A percentile compares a stretch with the other conserved stretches of the same genome.
These are phyloP conservation scores for Apiotrichum brassicae DNA, from an alignment of 1,284 basidiomycete species.

Conservation along the genomic window DNA sequence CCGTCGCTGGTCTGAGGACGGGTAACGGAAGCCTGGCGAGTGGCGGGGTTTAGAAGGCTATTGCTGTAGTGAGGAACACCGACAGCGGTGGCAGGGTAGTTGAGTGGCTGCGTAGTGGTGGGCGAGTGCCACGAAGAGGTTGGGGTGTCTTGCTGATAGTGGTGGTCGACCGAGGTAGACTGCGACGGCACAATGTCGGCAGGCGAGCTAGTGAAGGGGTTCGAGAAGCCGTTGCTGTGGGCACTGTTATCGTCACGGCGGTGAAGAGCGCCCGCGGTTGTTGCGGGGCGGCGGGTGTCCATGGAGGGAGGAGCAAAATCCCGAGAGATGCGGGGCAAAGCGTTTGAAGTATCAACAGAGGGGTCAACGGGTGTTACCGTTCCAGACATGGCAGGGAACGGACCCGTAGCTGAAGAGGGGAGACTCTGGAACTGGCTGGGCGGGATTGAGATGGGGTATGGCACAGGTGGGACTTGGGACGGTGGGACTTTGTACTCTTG, in stretches of 20 bases:
- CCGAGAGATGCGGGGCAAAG: constrained; percentile 41
- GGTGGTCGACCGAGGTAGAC: constrained; percentile 22
- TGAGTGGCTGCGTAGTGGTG: not conserved
- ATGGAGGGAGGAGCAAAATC: constrained; percentile 38
- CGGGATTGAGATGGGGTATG: not conserved
- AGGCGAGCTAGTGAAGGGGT: constrained; percentile 7
- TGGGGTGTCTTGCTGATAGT: constrained; percentile 10
- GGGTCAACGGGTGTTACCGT: constrained; percentile 11
- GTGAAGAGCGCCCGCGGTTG: constrained; percentile 36
- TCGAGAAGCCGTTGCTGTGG: constrained; percentile 5
- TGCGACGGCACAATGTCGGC: not conserved
- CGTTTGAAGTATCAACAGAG: constrained; percentile 11
- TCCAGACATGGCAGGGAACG: constrained; percentile 1
- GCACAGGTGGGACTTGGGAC: not conserved
- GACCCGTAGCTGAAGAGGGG: not conserved
- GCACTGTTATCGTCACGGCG: constrained; percentile 3
- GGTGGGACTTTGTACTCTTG: constrained; percentile 5
- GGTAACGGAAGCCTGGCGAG: constrained; percentile 3
- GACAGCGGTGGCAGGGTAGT: constrained; percentile 5
- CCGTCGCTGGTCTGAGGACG: constrained; percentile 41
- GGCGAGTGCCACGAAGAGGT: constrained; percentile 2
- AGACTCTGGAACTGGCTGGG: not conserved
- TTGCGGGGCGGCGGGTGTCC: constrained; percentile 40
- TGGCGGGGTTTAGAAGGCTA: constrained; percentile 2
- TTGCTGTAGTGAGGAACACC: constrained; percentile 7